These are phyloP conservation scores for Calycina herbarum DNA, from an alignment of 2,329 filamentous ascomycete genomes.

Conservation along the genomic window DNA sequence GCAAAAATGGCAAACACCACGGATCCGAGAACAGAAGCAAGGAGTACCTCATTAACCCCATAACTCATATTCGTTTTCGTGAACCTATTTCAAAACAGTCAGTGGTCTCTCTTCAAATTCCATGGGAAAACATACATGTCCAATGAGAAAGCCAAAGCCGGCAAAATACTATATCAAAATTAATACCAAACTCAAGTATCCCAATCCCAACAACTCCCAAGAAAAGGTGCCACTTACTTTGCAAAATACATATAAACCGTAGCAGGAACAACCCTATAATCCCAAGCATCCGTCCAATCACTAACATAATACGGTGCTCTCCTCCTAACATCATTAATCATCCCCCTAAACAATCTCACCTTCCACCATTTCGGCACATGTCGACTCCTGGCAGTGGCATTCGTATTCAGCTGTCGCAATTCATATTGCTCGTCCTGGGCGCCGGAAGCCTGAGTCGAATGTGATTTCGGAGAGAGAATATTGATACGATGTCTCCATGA, in stretches of 20 bases:
- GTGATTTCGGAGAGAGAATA: constrained; percentile 15
- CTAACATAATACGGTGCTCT: constrained; percentile 75
- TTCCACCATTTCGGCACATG: constrained; percentile 63
- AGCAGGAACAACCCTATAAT: constrained; percentile 83
- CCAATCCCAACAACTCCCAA: constrained; percentile 9
- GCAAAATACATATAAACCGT: constrained; percentile 96
- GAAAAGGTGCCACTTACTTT: constrained; percentile 59
- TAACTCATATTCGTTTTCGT: constrained; percentile 81
- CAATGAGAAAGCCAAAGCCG: constrained; percentile 83
- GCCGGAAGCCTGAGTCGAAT: constrained; percentile 9
- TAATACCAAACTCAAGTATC: constrained; percentile 5
- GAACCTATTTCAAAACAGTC: constrained; percentile 47
- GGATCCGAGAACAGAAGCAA: constrained; percentile 79
- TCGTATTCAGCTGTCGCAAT: constrained; percentile 18
- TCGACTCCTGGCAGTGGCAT: constrained; percentile 24
- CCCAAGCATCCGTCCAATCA: constrained; percentile 86
- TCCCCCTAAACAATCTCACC: constrained; percentile 73
- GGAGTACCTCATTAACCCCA: constrained; percentile 87
- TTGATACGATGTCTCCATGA: constrained; percentile 24
- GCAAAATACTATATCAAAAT: constrained; percentile 65
- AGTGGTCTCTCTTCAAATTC: not conserved
- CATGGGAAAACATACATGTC: constrained; percentile 61
- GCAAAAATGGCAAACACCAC: constrained; percentile 79
- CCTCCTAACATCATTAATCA: constrained; percentile 74
- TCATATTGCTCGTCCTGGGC: constrained; percentile 8